Base-by-base conservation (phyloP, 208 protist genomes). In the Strigomonas galati region DNA sequence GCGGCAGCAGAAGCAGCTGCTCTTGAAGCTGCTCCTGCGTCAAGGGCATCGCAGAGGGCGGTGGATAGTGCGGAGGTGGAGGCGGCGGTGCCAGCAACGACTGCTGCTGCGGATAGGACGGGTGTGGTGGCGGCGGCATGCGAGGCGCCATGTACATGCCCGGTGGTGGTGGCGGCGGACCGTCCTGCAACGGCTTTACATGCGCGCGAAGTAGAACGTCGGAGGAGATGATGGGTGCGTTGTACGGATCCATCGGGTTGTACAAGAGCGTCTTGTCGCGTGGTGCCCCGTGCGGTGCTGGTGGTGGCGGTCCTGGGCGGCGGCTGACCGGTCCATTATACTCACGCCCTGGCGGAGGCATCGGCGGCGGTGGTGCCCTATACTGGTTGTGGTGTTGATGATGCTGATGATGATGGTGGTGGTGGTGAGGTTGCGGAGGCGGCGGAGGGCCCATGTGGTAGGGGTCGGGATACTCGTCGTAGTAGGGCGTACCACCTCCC, bases 181-280 rank as follows among this genome's bases (percentile, higher is more conserved):
- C 12, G 51, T n/a, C 51, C 51, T 56, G 51, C n/a, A n/a, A n/a
- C n/a, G n/a, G n/a, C n/a, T n/a, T n/a, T n/a, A n/a, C n/a, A n/a
- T 56, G 51, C n/a, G 19, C 51, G 7, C 51, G 51, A 23, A 28
- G 17, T 10, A 56, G 9, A 14, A 56, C 51, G 23, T 56, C 51
- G n/a, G 51, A 23, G 51, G 51, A 56, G 12, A 56, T 7, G 9
- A 56, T 23, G 12, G 51, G 51, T 28, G 51, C 51, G n/a, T 56
- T 14, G 17, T 23, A 23, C 10, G 12, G 7, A 23, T 56, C 51
- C n/a, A 26, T 26, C n/a, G 51, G 51, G 19, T 56, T 56, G 51
- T 56, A 56, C n/a, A 56, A 56, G 51, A 56, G n/a, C n/a, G 27
- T 56, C 10, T 56, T 23, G 23, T 56, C 51, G n/a, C 23, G 51